Conservation (phyloP, 495 filamentous ascomycete species). For the Lophium mytilinum region DNA sequence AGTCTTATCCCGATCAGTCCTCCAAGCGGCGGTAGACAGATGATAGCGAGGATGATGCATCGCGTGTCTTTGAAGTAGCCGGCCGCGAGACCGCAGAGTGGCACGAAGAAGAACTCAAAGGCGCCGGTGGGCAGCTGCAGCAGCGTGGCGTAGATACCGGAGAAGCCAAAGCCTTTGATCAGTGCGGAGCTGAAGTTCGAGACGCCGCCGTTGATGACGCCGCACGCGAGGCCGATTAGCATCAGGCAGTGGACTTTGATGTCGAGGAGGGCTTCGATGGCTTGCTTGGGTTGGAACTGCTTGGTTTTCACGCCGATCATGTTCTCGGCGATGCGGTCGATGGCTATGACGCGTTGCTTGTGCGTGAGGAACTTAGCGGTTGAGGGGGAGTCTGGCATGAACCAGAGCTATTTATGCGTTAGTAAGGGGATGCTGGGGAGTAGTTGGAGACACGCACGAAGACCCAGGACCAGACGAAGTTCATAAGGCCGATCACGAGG, state of each 20-base stretch:
- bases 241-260: slow-evolving; percentile 3
- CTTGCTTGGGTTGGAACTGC: slow-evolving; percentile 5
- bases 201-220: background rate
- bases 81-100: slow-evolving; percentile 20
- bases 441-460: too few species aligned
- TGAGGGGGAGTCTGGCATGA: too few species aligned
- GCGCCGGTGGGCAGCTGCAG: slow-evolving; percentile 10
- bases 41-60: slow-evolving; percentile 26
- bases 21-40: slow-evolving; percentile 39
- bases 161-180: too few species aligned
- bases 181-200: too few species aligned
- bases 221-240: slow-evolving; percentile 5
- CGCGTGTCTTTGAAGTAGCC: slow-evolving; percentile 28
- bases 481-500: slow-evolving; percentile 10
- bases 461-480: slow-evolving; percentile 6
- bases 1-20: slow-evolving; percentile 41
- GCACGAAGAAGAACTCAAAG: slow-evolving; percentile 21
- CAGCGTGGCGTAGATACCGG: too few species aligned
- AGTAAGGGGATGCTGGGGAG: too few species aligned
- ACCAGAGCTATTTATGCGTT: too few species aligned
- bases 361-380: slow-evolving; percentile 2
- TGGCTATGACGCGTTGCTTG: slow-evolving; percentile 12
- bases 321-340: slow-evolving; percentile 13
- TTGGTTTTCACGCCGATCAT: slow-evolving; percentile 14
- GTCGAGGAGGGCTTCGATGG: background rate